Conservation (phyloP, 2,329 filamentous ascomycete genomes). For the Diplodia scrobiculata region DNA sequence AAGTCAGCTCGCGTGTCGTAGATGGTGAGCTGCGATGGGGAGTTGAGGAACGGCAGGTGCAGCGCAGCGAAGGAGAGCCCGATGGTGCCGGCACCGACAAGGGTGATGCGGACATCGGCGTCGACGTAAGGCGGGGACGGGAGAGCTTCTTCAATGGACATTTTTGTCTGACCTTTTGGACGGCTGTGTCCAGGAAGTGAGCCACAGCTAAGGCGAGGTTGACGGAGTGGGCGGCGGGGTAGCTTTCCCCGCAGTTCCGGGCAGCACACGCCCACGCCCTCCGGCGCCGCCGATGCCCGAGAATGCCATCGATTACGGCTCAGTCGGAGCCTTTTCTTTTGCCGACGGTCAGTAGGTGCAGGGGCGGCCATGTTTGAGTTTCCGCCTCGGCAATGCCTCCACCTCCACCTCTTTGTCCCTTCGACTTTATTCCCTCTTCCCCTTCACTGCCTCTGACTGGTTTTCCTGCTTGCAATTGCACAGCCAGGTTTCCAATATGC, state of each 20-base stretch:
- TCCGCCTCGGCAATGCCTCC: slow-evolving; percentile 10
- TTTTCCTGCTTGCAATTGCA: neutral
- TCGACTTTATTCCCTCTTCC: neutral
- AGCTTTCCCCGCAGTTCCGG: neutral
- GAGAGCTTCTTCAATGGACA: neutral
- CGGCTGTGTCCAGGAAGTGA: too few species aligned
- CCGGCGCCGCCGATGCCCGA: too few species aligned
- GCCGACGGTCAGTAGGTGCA: neutral
- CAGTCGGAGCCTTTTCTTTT: neutral
- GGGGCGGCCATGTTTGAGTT: neutral
- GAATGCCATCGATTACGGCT: neutral
- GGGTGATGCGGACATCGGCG: slow-evolving; percentile 41
- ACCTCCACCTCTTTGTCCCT: neutral
- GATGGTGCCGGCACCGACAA: slow-evolving; percentile 55
- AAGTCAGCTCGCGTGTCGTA: slow-evolving; percentile 56
- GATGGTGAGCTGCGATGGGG: slow-evolving; percentile 49
- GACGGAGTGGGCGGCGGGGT: neutral
- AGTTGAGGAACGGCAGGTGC: slow-evolving; percentile 51
- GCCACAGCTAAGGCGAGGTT: neutral
- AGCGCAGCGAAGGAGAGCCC: slow-evolving; percentile 60
- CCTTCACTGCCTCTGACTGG: neutral
- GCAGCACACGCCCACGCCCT: neutral
- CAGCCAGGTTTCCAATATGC: slow-evolving; percentile 36
- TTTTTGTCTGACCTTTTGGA: too few species aligned
- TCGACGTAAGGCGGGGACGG: neutral